Base-by-base conservation (phyloP, 306 rosid species). In the Vigna nakashimae region DNA sequence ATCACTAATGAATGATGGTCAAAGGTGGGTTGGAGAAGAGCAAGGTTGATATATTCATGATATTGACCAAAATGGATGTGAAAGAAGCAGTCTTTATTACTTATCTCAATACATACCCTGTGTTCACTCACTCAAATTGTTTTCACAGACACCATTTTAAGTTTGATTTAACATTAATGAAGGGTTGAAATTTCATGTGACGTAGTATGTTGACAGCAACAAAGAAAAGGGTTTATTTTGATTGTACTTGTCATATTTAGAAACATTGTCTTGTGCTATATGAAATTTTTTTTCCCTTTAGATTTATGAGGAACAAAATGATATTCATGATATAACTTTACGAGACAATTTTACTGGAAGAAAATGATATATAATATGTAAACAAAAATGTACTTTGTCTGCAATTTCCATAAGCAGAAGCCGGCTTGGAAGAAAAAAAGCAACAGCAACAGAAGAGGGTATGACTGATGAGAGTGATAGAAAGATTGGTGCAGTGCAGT, bases 1-100 rank as follows among this genome's bases (percentile, higher is more conserved):
- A 69, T 36, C 63, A 32, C 59, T 52, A 17, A 49, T 69, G 26
- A 63, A 63, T 69, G 26, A 51, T 15, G 43, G 72, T 69, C 74
- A 82, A 67, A 67, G 28, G n/a, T 42, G 20, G 28, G 17, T 64
- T 26, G 38, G 32, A 1, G 30, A 10, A 5, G 30, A 17, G 16
- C 20, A 60, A 60, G 12, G 66, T 59, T 59, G 66, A 63, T 62
- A 62, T 30, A 52, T 80, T 73, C 52, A 32, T 65, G 18, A 66
- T 36, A 38, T 34, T 50, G 72, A 48, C 63, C 26, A 51, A 5
- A 71, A 26, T 64, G 56, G 63, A 42, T 26, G 2, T 46, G 6
- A 36, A 64, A 9, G 28, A 6, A n/a, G 7, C 60, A 28, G 45
- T 70, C 7, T 42, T 66, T 66, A 42, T 66, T 18, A 42, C 5